phyloP scores from a whole-genome alignment of 2,329 filamentous ascomycete genomes.

The Diaporthe australafricana region DNA sequence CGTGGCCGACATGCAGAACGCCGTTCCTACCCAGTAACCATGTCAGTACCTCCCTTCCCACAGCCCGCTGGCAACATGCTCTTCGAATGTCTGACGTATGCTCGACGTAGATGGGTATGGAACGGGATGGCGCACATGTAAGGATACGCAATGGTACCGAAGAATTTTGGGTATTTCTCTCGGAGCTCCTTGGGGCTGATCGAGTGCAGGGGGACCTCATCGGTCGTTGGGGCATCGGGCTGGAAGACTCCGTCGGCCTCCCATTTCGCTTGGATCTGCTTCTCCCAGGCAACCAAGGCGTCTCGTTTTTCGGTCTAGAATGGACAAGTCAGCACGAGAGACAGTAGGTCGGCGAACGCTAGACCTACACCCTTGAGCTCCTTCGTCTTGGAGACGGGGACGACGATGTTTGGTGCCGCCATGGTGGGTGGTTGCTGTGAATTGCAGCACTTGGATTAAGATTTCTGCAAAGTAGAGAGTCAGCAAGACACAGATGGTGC shows the following conservation, averaged over 20 bases:
- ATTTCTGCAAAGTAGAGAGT: not conserved
- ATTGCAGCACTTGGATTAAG: not conserved
- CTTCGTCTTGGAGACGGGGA: slow-evolving; percentile 69
- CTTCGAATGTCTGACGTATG: not conserved
- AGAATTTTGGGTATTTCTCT: slow-evolving; percentile 89
- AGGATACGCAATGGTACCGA: slow-evolving; percentile 69
- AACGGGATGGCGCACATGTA: slow-evolving; percentile 45
- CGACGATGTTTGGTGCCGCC: slow-evolving; percentile 64
- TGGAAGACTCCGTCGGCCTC: slow-evolving; percentile 83
- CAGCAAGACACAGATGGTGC: not conserved
- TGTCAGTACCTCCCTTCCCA: slow-evolving; percentile 8
- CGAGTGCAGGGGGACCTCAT: slow-evolving; percentile 77
- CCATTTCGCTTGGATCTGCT: slow-evolving; percentile 93
- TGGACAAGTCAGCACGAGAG: slow-evolving; percentile 39
- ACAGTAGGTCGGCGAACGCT: not conserved
- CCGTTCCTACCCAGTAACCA: slow-evolving; percentile 77
- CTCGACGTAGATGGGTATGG: not conserved
- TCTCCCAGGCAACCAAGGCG: slow-evolving; percentile 83
- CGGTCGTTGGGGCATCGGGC: slow-evolving; percentile 82
- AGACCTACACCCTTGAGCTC: slow-evolving; percentile 67
- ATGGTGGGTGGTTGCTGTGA: slow-evolving; percentile 45
- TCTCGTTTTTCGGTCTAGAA: slow-evolving; percentile 86
- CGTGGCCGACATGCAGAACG: slow-evolving; percentile 89
- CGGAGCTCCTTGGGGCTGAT: slow-evolving; percentile 81
- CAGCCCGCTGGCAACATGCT: not conserved